These are phyloP conservation scores for Clonostachys byssicola DNA, from an alignment of 2,329 filamentous ascomycete species.

Conservation along the genomic window DNA sequence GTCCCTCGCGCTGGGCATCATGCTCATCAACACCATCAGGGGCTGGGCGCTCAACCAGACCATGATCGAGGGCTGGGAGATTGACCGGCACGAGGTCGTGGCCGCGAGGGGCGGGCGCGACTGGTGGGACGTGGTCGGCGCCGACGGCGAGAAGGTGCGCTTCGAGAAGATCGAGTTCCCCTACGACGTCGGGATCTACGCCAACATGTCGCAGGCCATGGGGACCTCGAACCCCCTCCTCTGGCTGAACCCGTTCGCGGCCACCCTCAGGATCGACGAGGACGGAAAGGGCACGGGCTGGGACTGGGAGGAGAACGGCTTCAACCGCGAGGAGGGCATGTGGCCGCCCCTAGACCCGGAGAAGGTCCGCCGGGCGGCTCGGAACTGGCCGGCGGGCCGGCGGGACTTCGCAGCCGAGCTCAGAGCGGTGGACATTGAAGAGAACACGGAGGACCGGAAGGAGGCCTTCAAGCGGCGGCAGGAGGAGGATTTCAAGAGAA, in stretches of 20 bases:
- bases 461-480: constrained; percentile 47
- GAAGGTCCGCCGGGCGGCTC: constrained; percentile 41
- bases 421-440: constrained; percentile 8
- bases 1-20: constrained; percentile 57
- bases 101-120: constrained; percentile 41
- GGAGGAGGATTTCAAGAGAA: constrained; percentile 36
- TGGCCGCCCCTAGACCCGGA: constrained; percentile 65
- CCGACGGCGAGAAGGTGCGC: constrained; percentile 33
- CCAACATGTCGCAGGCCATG: constrained; percentile 74
- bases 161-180: constrained; percentile 71
- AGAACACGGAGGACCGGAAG: constrained; percentile 34
- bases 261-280: constrained; percentile 35
- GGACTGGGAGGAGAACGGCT: constrained; percentile 71
- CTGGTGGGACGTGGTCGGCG: constrained; percentile 33
- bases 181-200: constrained; percentile 73
- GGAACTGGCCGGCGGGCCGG: constrained; percentile 30
- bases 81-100: constrained; percentile 58
- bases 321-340: constrained; percentile 58
- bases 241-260: constrained; percentile 68
- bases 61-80: constrained; percentile 78
- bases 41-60: constrained; percentile 67
- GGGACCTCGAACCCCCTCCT: constrained; percentile 59
- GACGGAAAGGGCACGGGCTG: constrained; percentile 41
- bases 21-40: constrained; percentile 59
- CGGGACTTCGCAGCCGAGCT: constrained; percentile 25